Conservation (phyloP, 106 monocot species). For the Alisma plantagoaquatica region DNA sequence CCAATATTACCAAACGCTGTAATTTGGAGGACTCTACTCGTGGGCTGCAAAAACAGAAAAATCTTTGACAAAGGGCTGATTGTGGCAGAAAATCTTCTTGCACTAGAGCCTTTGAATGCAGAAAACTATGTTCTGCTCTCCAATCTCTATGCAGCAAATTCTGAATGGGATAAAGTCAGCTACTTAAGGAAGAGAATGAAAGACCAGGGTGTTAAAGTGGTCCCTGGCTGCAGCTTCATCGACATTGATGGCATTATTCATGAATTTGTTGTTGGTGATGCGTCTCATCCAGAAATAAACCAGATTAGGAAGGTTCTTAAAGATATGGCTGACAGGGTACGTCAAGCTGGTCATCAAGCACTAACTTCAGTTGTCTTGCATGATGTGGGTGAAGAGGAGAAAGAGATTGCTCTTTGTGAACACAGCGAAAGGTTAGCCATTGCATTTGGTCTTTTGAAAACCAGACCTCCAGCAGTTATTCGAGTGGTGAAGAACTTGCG, state of each 20-base stretch:
- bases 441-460: conserved; percentile 77
- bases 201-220: conserved; percentile 36
- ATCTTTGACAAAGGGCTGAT: conserved; percentile 39
- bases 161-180: conserved; percentile 84
- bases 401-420: conserved; percentile 69
- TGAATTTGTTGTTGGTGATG: conserved; percentile 60
- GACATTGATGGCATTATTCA: conserved; percentile 78
- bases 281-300: conserved; percentile 65
- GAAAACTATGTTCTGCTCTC: conserved; percentile 88
- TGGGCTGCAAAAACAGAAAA: conserved; percentile 46
- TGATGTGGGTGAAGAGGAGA: conserved; percentile 90
- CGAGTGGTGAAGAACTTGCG: conserved; percentile 83
- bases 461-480: conserved; percentile 37
- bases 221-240: conserved; percentile 71
- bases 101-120: conserved; percentile 64
- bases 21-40: conserved; percentile 81
- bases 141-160: conserved; percentile 65
- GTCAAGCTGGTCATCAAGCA: conserved; percentile 54
- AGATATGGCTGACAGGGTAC: conserved; percentile 43
- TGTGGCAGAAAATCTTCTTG: conserved; percentile 44
- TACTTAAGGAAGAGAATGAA: conserved; percentile 83
- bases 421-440: conserved; percentile 96
- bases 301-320: conserved; percentile 49
- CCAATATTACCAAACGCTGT: conserved; percentile 62
- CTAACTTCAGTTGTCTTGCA: conserved; percentile 53